A percentile compares a stretch with the other conserved stretches of the same genome.
phyloP scores from a whole-genome alignment of 2,329 filamentous ascomycete species.

The Ceratocystis colombiana region DNA sequence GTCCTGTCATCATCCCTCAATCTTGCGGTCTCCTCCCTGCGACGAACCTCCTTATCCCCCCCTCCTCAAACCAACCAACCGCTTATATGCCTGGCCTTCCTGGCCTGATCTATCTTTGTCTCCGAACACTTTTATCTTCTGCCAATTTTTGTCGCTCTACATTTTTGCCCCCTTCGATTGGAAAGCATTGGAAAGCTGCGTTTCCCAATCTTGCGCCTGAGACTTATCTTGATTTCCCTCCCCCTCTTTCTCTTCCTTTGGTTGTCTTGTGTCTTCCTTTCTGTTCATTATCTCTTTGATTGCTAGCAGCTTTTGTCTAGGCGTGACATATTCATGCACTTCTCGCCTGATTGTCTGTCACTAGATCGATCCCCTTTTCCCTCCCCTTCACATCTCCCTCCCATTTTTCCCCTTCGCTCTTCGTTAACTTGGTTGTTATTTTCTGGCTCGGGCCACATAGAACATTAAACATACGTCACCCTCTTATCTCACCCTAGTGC shows the following conservation, averaged over 20 bases:
- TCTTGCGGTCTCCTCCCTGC: background rate
- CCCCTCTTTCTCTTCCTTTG: background rate
- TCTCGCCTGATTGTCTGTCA: too few species aligned
- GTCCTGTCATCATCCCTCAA: background rate
- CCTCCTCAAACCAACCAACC: background rate
- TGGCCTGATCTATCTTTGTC: background rate
- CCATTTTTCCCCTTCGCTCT: background rate
- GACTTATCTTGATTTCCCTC: background rate
- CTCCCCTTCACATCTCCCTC: background rate
- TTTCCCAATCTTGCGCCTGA: background rate
- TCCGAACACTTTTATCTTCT: background rate
- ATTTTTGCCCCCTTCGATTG: background rate
- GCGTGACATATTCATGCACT: too few species aligned
- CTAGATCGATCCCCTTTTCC: background rate
- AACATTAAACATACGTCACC: background rate
- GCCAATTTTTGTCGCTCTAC: background rate
- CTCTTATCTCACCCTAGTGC: background rate
- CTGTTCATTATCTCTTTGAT: slow-evolving; percentile 1
- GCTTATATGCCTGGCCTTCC: background rate
- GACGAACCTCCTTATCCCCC: background rate
- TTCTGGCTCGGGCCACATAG: background rate
- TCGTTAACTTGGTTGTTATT: background rate
- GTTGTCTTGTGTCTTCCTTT: background rate
- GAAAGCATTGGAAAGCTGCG: background rate
- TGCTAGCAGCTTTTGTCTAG: too few species aligned